Conservation (phyloP, 1,284 basidiomycete genomes). For the Cutaneotrichosporon sp. region DNA sequence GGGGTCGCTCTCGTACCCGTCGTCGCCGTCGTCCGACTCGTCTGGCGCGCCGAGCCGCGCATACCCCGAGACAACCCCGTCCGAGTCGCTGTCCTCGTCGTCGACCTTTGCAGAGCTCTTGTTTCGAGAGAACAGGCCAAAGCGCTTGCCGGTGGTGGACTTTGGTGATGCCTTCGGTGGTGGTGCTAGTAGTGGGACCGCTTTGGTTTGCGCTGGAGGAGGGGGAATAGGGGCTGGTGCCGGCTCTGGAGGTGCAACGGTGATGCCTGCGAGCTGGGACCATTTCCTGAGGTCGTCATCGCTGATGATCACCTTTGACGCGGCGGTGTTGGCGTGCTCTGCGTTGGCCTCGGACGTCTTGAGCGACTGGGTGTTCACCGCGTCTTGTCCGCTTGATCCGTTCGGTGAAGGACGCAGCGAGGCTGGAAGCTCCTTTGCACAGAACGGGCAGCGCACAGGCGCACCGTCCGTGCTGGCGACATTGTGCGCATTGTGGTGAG, state of each 20-base stretch:
- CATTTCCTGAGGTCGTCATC: constrained; percentile 34
- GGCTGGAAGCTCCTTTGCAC: constrained; percentile 35
- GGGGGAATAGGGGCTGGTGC: background rate
- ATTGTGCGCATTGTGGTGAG: too few relatives aligned
- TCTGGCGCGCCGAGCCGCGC: constrained; percentile 26
- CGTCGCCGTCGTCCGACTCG: constrained; percentile 28
- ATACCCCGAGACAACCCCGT: constrained; percentile 21
- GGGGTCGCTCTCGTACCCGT: constrained; percentile 18
- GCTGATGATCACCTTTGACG: constrained; percentile 20
- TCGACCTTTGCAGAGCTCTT: constrained; percentile 9
- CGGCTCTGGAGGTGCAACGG: background rate
- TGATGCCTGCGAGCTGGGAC: constrained; percentile 31
- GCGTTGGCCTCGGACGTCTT: constrained; percentile 22
- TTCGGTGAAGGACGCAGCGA: constrained; percentile 8
- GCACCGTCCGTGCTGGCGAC: background rate
- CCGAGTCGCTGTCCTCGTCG: constrained; percentile 16
- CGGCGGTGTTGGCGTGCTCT: constrained; percentile 26
- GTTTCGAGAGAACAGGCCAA: constrained; percentile 32
- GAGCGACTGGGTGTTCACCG: background rate
- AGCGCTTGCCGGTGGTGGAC: constrained; percentile 10
- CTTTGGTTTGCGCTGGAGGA: constrained; percentile 8
- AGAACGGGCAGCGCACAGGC: constrained; percentile 40
- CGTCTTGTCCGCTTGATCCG: too few relatives aligned
- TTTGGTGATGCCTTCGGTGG: constrained; percentile 20
- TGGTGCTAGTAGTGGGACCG: constrained; percentile 32